Evolutionary conservation across 768 basidiomycete genomes (phyloP), one percentile per base, ranked within the genome.

Genomic region (Imleria badia): DNA sequence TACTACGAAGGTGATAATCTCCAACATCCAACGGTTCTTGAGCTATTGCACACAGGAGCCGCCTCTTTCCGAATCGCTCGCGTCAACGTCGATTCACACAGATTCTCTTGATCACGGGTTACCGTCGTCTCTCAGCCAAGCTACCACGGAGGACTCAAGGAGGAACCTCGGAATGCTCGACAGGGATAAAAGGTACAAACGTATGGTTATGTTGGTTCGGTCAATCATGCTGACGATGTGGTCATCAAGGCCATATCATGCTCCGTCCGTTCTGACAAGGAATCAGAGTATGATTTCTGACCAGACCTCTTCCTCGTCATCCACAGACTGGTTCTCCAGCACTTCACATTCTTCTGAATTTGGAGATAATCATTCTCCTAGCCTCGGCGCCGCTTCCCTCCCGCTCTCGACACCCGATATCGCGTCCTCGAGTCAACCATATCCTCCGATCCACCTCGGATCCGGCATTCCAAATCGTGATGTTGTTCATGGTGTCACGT

Each of bases 251-350:
- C 26, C 26, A 26, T 26, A 26, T 26, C 26, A 26, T 26, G 26
- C 26, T n/a, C n/a, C n/a, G n/a, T n/a, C n/a, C n/a, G n/a, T n/a
- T n/a, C n/a, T n/a, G n/a, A n/a, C n/a, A n/a, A n/a, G n/a, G n/a
- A n/a, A n/a, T n/a, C n/a, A n/a, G n/a, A 26, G n/a, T 30, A 59
- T 59, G 50, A 5, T 11, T 39, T 43, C 45, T 47, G 26, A 20
- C 15, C 23, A 4, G 10, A 35, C 10, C 19, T 12, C 41, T 11
- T 23, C 34, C 22, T 35, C 20, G 13, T 7, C 30, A 34, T 8
- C 26, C 15, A 23, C 12, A 20, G 14, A 8, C 20, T n/a, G n/a
- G n/a, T n/a, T n/a, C n/a, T n/a, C n/a, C n/a, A n/a, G n/a, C n/a
- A n/a, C n/a, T n/a, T n/a, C n/a, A n/a, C n/a, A n/a, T n/a, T n/a